Conservation (phyloP, 345 rosid genomes). For the Salix suchowensis region DNA sequence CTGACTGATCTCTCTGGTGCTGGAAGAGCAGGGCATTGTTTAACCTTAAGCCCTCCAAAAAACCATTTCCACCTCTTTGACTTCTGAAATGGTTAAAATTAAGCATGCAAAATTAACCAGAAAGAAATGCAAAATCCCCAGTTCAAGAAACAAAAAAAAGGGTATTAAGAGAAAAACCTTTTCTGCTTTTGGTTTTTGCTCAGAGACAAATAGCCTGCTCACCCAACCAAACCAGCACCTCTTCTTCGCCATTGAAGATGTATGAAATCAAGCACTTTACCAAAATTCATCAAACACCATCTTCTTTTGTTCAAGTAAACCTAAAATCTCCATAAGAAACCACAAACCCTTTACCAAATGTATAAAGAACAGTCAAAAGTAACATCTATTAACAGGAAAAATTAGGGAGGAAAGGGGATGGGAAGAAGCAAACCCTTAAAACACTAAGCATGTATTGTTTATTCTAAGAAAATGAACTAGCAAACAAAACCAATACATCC, state of each 20-base stretch:
- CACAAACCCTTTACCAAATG: not conserved
- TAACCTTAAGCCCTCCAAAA: conserved; percentile 43
- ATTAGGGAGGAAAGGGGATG: not conserved
- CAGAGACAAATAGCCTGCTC: conserved; percentile 45
- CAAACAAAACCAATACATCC: not conserved
- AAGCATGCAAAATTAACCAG: not conserved
- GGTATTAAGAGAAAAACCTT: conserved; percentile 37
- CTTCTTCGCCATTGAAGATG: conserved; percentile 56
- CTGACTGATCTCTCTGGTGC: conserved; percentile 37
- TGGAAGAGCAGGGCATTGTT: conserved; percentile 43
- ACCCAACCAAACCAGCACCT: conserved; percentile 63
- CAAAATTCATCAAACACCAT: conserved; percentile 13
- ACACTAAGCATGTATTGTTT: not conserved
- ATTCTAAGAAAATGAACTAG: not conserved
- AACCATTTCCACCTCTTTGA: conserved; percentile 54
- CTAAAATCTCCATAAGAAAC: conserved; percentile 19
- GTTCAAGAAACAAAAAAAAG: not conserved
- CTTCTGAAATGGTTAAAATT: conserved; percentile 28
- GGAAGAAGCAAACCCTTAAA: not conserved
- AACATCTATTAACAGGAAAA: not conserved
- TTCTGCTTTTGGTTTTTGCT: conserved; percentile 44
- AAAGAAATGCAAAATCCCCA: not conserved
- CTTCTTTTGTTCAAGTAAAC: conserved; percentile 6
- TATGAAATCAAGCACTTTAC: conserved; percentile 22
- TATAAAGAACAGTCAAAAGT: not conserved